Evolutionary conservation across 495 filamentous ascomycete genomes (phyloP), one percentile per base, ranked within the genome.

Genomic region (Hyaloscypha variabilis): DNA sequence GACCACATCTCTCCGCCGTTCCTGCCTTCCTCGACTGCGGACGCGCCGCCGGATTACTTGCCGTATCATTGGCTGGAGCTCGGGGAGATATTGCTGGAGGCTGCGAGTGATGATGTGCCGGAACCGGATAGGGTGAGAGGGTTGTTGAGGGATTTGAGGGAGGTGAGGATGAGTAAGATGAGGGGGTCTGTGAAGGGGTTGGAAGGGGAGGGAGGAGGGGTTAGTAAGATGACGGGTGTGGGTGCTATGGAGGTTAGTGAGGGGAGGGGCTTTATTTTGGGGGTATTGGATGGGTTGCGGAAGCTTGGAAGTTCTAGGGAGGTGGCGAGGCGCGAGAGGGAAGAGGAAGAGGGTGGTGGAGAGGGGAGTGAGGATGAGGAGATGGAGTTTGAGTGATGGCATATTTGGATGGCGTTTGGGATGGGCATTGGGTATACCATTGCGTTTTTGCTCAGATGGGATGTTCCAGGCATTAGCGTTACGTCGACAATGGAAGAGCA

Each of bases 41-140:
- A 82, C 21, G 83, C 88, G 5, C 82, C 84, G 8, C 74, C 83
- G 0, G 86, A 88, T 17, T 85, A 88, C 21, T 81, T 99, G 13
- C 95, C 95, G 1, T 98, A 94, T 71, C 94, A 97, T 77, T 99
- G 93, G 93, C 82, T 96, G 0, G 94, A 97, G 75, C 79, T 97
- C 0, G 88, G 89, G 0, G 92, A 95, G 73, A 85, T 94, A 73
- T 80, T 99, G 42, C 83, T 98, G 3, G 90, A 92, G 30, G 89
- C 87, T 25, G 94, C 93, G 26, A 83, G 85, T 8, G 94, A 99
- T 76, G 94, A 98, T 73, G 83, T 98, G 50, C 83, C 89, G 1
- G 88, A 90, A 2, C 82, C 90, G 10, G 90, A 92, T 66, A 83
- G 85, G 68, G 88, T 96, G 25, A 80, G 93, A 13, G 83, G 88